Conservation (phyloP, 257 asterid genomes). For the Nicotiana undulata region DNA sequence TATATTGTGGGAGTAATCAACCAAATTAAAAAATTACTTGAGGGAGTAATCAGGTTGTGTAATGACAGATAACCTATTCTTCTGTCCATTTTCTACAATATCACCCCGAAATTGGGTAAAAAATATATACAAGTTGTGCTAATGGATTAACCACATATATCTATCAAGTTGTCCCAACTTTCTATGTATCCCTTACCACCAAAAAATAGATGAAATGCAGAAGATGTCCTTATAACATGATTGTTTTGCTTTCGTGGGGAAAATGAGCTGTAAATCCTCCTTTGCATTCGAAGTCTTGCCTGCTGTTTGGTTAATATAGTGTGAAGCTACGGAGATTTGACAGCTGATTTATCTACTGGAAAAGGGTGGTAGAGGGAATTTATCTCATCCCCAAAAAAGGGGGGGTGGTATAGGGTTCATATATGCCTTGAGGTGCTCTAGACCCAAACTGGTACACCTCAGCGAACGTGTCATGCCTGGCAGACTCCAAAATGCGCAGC, state of each 20-base stretch:
- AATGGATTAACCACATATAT: neutral
- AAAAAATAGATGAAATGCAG: neutral
- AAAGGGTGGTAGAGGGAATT: neutral
- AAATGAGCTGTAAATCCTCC: neutral
- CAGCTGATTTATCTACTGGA: neutral
- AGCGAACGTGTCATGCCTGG: neutral
- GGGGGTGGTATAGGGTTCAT: neutral
- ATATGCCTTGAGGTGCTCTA: neutral
- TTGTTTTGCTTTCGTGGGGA: slow-evolving; percentile 3
- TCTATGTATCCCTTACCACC: neutral
- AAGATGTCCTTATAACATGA: neutral
- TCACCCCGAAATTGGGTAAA: neutral
- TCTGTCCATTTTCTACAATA: neutral
- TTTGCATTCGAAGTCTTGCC: neutral
- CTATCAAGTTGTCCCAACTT: neutral
- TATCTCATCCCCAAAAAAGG: neutral
- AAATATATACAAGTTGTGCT: neutral
- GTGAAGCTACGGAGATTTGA: neutral
- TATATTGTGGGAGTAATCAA: too few species aligned
- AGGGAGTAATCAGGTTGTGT: neutral
- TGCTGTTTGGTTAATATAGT: neutral
- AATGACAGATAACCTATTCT: neutral
- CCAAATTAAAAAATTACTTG: neutral
- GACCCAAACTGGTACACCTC: neutral
- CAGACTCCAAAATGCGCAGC: neutral